A percentile compares a stretch with the other conserved stretches of the same genome.
Evolutionary conservation across 202 grass and related monocot species (phyloP).

Genomic region (Setaria italica): DNA sequence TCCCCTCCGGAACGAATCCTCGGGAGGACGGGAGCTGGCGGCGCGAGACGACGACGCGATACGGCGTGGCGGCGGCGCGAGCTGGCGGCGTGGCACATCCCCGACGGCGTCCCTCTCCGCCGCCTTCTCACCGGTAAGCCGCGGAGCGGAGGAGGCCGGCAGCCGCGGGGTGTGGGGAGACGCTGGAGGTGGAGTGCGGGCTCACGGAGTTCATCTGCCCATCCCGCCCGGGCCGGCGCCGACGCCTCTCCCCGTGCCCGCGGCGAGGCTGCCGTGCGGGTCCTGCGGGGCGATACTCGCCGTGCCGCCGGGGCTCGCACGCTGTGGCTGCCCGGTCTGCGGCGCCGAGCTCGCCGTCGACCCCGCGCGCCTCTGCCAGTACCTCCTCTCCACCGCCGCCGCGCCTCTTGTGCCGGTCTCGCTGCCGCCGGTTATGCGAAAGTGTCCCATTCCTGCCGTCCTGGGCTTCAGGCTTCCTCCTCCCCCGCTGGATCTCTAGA

Average conservation of each 20-base stretch:
- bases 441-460: background rate
- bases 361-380: slow-evolving; percentile 35
- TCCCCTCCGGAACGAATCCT: no score
- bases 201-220: slow-evolving; percentile 59
- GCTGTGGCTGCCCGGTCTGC: slow-evolving; percentile 46
- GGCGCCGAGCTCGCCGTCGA: slow-evolving; percentile 54
- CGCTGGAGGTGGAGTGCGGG: slow-evolving; percentile 60
- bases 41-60: no score
- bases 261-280: slow-evolving; percentile 34
- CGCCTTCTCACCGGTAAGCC: no score
- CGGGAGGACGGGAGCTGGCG: no score
- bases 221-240: no score
- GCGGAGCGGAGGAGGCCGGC: no score
- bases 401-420: slow-evolving; percentile 17
- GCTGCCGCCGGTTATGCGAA: background rate
- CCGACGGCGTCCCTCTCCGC: no score
- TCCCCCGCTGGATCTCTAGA: background rate
- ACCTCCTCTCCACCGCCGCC: slow-evolving; percentile 37
- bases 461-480: background rate
- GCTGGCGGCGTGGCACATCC: no score
- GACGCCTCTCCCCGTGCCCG: background rate
- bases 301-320: slow-evolving; percentile 40
- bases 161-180: slow-evolving; percentile 31
- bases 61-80: no score
- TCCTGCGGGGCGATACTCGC: slow-evolving; percentile 44